Conservation (phyloP, 164 flowering plant genomes). For the Chimonanthus praecox region DNA sequence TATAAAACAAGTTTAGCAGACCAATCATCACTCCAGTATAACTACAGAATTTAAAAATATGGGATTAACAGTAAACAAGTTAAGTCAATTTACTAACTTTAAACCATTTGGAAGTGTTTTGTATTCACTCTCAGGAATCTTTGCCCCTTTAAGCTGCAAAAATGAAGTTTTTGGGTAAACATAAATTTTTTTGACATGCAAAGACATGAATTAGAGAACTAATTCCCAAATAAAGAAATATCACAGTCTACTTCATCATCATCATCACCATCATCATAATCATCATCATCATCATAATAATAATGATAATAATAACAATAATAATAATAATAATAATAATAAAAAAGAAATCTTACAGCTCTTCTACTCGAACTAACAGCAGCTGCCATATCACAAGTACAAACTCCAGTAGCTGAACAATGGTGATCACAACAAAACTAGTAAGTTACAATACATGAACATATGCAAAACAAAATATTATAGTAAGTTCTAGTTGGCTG, state of each 20-base stretch:
- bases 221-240: not conserved
- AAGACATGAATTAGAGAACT: not conserved
- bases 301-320: not conserved
- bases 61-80: not conserved
- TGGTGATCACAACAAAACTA: not conserved
- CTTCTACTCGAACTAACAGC: conserved; percentile 92
- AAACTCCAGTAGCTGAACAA: conserved; percentile 37
- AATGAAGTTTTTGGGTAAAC: not conserved
- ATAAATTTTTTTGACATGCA: not conserved
- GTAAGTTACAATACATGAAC: not conserved
- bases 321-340: not conserved
- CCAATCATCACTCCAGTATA: not conserved
- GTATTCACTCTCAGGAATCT: conserved; percentile 85
- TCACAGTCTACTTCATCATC: not conserved
- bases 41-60: not conserved
- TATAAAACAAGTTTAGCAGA: not conserved
- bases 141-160: conserved; percentile 79
- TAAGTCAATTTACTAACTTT: conserved; percentile 49
- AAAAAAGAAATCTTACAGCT: conserved; percentile 53
- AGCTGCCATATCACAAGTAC: conserved; percentile 42
- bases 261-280: too few species aligned
- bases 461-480: too few species aligned
- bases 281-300: too few species aligned
- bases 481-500: not conserved
- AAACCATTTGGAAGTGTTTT: conserved; percentile 81